Evolutionary conservation across 176 grass and related monocot genomes (phyloP).

Genomic region (Stipa capillata): DNA sequence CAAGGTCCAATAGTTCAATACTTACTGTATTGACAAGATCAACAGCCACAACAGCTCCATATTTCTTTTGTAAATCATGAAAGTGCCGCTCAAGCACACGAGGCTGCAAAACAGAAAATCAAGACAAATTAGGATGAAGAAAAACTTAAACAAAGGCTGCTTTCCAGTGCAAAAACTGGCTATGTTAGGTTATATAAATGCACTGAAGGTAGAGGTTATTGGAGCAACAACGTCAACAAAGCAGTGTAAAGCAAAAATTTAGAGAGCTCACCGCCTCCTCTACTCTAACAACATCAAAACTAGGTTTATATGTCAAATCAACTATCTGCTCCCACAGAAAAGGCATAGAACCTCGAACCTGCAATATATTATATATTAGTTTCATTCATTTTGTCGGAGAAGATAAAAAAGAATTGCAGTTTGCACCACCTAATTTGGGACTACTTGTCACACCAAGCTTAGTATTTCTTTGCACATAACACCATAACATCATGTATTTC

Average conservation of each 20-base stretch:
- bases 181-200: background rate
- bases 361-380: constrained; percentile 11
- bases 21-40: constrained; percentile 89
- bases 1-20: background rate
- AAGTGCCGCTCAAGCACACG: constrained; percentile 72
- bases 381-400: background rate
- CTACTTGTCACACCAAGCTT: background rate
- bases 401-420: background rate
- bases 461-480: background rate
- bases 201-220: background rate
- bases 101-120: constrained; percentile 34
- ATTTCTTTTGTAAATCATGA: constrained; percentile 81
- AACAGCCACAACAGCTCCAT: constrained; percentile 70
- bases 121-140: background rate
- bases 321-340: constrained; percentile 94
- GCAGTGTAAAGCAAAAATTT: background rate
- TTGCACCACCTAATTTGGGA: background rate
- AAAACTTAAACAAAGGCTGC: background rate
- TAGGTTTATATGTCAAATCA: constrained; percentile 90
- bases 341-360: constrained; percentile 90
- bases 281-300: constrained; percentile 65
- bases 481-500: background rate
- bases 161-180: background rate
- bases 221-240: background rate
- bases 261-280: constrained; percentile 58